These are phyloP conservation scores for Eucalyptus leucophloia DNA, from an alignment of 345 rosid genomes.

Conservation along the genomic window DNA sequence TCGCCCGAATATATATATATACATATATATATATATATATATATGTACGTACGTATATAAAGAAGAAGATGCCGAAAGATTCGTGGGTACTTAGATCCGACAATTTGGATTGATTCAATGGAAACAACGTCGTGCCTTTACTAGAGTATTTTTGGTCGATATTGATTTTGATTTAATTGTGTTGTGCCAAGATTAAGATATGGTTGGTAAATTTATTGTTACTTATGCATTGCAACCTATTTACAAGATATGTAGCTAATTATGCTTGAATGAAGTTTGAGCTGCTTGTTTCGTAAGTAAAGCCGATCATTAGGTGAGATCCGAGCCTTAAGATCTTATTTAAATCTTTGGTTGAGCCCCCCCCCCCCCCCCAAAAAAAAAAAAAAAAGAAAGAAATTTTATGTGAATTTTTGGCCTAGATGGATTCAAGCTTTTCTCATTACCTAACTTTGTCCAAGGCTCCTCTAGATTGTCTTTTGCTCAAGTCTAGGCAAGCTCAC, in stretches of 20 bases:
- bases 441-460: fast-evolving
- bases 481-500: fast-evolving
- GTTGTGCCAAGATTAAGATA: fast-evolving
- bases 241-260: neutral
- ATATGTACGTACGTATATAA: too few relatives aligned
- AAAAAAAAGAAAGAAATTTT: fast-evolving
- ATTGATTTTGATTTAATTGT: fast-evolving
- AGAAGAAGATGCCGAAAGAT: neutral
- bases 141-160: neutral
- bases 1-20: neutral
- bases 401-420: neutral
- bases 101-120: neutral
- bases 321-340: fast-evolving
- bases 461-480: fast-evolving
- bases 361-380: too few relatives aligned
- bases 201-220: fast-evolving
- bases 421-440: neutral
- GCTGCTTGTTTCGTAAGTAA: neutral
- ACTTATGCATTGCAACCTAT: neutral
- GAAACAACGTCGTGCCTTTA: fast-evolving
- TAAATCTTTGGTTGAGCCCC: neutral
- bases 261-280: fast-evolving
- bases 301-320: neutral
- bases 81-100: neutral
- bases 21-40: too few relatives aligned